phyloP scores from a whole-genome alignment of 2,329 filamentous ascomycete species.

The Fusarium palustre region DNA sequence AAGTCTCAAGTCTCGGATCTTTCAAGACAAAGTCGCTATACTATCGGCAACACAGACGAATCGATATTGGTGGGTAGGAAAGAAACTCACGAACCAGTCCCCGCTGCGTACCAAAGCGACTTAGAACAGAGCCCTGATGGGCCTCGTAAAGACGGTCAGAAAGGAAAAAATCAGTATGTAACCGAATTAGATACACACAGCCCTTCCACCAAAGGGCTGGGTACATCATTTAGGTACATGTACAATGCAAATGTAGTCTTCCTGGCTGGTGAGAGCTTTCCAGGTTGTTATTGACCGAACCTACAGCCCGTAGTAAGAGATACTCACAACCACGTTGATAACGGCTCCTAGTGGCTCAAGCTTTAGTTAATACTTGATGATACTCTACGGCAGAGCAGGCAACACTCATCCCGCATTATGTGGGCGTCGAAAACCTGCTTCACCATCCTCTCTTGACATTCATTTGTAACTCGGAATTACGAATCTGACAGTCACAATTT shows the following conservation, averaged over 20 bases:
- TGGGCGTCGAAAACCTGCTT: slow-evolving; percentile 8
- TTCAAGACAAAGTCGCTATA: slow-evolving; percentile 23
- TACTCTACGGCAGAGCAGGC: slow-evolving; percentile 17
- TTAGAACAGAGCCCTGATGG: slow-evolving; percentile 2
- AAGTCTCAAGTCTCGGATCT: slow-evolving; percentile 30
- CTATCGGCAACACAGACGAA: slow-evolving; percentile 10
- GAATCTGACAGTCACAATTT: slow-evolving; percentile 9
- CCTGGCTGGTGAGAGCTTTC: slow-evolving; percentile 20
- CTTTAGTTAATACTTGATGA: not conserved
- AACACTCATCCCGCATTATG: slow-evolving; percentile 15
- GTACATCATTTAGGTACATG: slow-evolving; percentile 1
- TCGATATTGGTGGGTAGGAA: not conserved
- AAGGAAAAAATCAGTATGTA: slow-evolving; percentile 5
- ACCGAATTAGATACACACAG: not conserved
- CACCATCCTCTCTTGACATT: not conserved
- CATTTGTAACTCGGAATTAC: not conserved
- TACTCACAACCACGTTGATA: slow-evolving; percentile 36
- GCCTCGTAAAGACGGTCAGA: slow-evolving; percentile 20
- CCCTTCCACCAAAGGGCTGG: slow-evolving; percentile 28
- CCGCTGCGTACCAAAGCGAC: slow-evolving; percentile 32
- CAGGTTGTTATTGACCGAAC: slow-evolving; percentile 1
- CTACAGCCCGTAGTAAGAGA: slow-evolving; percentile 5
- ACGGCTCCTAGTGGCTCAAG: slow-evolving; percentile 31
- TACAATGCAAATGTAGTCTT: slow-evolving; percentile 24
- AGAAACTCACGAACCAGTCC: slow-evolving; percentile 7